phyloP scores from a whole-genome alignment of 1,284 basidiomycete species.

The Hemileia vastatrix region DNA sequence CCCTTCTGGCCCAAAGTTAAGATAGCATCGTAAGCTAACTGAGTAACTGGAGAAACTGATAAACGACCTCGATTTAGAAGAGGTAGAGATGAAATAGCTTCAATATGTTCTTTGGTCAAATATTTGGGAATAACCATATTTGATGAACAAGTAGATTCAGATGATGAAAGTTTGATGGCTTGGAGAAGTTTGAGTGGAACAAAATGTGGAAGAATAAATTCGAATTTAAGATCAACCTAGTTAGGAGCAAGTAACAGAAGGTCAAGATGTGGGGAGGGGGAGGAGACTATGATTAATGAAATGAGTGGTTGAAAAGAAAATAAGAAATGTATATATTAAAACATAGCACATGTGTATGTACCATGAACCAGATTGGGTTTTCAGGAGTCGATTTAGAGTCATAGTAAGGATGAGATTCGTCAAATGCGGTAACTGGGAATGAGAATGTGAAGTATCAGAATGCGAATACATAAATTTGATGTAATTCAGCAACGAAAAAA shows the following conservation, averaged over 20 bases:
- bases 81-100: conserved; percentile 58
- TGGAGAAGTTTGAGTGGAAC: conserved; percentile 70
- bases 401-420: conserved; percentile 68
- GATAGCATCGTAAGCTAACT: conserved; percentile 62
- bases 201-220: conserved; percentile 59
- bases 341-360: conserved; percentile 18
- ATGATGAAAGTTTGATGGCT: conserved; percentile 49
- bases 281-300: not conserved
- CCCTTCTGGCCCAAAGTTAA: conserved; percentile 60
- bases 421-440: conserved; percentile 10
- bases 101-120: conserved; percentile 37
- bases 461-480: conserved; percentile 25
- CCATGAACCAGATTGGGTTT: conserved; percentile 80
- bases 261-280: not conserved
- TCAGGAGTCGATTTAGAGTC: conserved; percentile 70
- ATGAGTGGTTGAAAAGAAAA: conserved; percentile 4
- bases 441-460: conserved; percentile 13
- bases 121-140: conserved; percentile 30
- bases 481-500: conserved; percentile 9
- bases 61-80: conserved; percentile 72
- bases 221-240: conserved; percentile 65
- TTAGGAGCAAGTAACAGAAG: not conserved
- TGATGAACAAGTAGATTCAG: not conserved
- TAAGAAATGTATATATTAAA: not conserved
- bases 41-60: conserved; percentile 71